These are phyloP conservation scores for Ambrosia hybrid DNA, from an alignment of 140 eudicot species.

Conservation along the genomic window DNA sequence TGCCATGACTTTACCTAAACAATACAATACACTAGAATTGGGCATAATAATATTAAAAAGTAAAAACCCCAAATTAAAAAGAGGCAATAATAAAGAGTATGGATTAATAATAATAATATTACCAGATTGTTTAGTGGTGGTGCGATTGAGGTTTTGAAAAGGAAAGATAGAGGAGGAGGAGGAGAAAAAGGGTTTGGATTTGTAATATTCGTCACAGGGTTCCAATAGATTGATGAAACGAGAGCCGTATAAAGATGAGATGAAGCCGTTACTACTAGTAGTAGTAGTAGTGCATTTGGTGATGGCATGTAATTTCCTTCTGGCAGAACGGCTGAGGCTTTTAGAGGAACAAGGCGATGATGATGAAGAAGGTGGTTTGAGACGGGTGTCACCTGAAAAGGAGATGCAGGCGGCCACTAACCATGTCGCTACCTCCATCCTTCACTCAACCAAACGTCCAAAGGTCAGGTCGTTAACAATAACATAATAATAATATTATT, in stretches of 20 bases:
- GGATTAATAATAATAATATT: too few relatives aligned
- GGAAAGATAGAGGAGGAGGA: constrained; percentile 1
- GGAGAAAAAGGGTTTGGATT: constrained; percentile 13
- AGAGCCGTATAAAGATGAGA: constrained; percentile 36
- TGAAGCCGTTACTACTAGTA: constrained; percentile 10
- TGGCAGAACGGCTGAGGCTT: constrained; percentile 29
- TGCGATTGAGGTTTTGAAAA: neutral
- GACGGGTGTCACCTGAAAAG: constrained; percentile 31
- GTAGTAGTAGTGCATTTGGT: constrained; percentile 1
- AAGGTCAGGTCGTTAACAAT: too few relatives aligned
- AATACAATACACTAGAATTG: neutral
- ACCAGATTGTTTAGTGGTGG: neutral
- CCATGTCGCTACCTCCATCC: constrained; percentile 39
- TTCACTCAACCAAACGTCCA: too few relatives aligned
- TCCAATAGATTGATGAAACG: constrained; percentile 34
- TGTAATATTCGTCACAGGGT: constrained; percentile 44
- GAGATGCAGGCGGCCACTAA: constrained; percentile 55
- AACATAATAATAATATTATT: too few relatives aligned
- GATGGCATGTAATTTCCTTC: constrained; percentile 21
- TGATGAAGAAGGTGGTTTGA: constrained; percentile 13
- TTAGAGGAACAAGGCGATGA: constrained; percentile 9
- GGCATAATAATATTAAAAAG: too few relatives aligned
- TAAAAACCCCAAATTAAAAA: too few relatives aligned
- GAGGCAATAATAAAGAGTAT: too few relatives aligned
- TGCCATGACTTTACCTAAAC: constrained; percentile 50